Evolutionary conservation across 768 basidiomycete species (phyloP).

Genomic region (Hygrophoropsis aurantiaca): DNA sequence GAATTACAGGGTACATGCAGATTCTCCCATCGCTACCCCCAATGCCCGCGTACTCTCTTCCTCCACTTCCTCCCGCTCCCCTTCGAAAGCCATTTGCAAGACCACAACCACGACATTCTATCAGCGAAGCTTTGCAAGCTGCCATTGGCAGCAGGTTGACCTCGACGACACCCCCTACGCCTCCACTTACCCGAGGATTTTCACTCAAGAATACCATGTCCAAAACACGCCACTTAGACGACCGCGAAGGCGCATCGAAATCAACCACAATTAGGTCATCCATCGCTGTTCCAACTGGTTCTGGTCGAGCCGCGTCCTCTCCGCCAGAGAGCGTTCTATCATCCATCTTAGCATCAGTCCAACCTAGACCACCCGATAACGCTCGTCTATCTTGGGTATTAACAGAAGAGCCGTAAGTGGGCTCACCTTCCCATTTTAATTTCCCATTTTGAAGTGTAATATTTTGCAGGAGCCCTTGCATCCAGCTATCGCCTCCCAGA

Average conservation of each 20-base stretch:
- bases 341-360: conserved; percentile 10
- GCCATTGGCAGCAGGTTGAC: conserved; percentile 18
- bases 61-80: conserved; percentile 17
- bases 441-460: not conserved
- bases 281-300: not conserved
- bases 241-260: conserved; percentile 3
- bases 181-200: conserved; percentile 15
- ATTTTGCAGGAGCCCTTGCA: no score
- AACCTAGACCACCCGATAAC: not conserved
- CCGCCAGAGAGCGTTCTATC: conserved; percentile 6
- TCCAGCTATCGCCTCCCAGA: not conserved
- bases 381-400: not conserved
- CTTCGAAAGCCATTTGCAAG: conserved; percentile 8
- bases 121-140: conserved; percentile 21
- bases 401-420: conserved; percentile 2
- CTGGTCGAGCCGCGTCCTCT: conserved; percentile 3
- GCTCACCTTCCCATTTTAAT: not conserved
- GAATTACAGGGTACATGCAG: conserved; percentile 40
- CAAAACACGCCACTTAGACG: conserved; percentile 3
- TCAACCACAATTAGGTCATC: not conserved
- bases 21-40: conserved; percentile 43
- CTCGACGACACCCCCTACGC: conserved; percentile 12
- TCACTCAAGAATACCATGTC: conserved; percentile 22
- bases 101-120: conserved; percentile 12
- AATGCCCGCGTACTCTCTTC: conserved; percentile 13